Conservation (phyloP, 139 green algal genomes). For the Micractinium sp. region DNA sequence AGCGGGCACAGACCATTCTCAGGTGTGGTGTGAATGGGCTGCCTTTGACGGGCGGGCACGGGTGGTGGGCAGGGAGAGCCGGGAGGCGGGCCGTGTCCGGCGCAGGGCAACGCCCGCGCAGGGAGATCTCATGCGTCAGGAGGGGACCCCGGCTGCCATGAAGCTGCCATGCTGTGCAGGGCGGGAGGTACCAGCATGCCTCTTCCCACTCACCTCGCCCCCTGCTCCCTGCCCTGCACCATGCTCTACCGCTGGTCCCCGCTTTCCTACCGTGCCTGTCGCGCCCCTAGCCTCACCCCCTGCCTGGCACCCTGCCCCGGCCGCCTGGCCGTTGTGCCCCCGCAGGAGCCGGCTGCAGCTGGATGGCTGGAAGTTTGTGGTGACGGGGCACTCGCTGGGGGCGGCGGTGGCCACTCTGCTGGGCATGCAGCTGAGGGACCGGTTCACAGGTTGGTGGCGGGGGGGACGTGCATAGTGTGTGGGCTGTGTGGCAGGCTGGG, state of each 20-base stretch:
- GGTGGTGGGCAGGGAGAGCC: too few relatives aligned
- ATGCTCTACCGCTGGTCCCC: not conserved
- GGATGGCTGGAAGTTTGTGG: constrained; percentile 64
- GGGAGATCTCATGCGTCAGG: too few relatives aligned
- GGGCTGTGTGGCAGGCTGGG: not conserved
- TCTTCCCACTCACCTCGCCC: too few relatives aligned
- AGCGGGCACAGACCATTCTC: constrained; percentile 37
- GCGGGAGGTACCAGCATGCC: too few relatives aligned
- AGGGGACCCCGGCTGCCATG: too few relatives aligned
- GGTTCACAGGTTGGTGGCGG: constrained; percentile 49
- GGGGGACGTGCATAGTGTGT: not conserved
- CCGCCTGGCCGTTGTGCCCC: not conserved
- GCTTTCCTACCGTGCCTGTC: not conserved
- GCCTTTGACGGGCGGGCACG: too few relatives aligned
- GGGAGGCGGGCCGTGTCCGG: too few relatives aligned
- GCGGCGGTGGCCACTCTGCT: constrained; percentile 73
- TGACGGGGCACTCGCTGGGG: constrained; percentile 77
- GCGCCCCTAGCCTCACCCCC: not conserved
- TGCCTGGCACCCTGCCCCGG: not conserved
- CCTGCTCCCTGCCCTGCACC: not conserved
- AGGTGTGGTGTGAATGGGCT: not conserved
- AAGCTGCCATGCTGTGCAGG: too few relatives aligned
- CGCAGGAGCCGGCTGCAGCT: constrained; percentile 38
- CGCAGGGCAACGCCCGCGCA: too few relatives aligned
- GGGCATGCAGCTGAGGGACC: constrained; percentile 58